Evolutionary conservation across 2,329 filamentous ascomycete species (phyloP).

Genomic region (Paecilomyces fulvus): DNA sequence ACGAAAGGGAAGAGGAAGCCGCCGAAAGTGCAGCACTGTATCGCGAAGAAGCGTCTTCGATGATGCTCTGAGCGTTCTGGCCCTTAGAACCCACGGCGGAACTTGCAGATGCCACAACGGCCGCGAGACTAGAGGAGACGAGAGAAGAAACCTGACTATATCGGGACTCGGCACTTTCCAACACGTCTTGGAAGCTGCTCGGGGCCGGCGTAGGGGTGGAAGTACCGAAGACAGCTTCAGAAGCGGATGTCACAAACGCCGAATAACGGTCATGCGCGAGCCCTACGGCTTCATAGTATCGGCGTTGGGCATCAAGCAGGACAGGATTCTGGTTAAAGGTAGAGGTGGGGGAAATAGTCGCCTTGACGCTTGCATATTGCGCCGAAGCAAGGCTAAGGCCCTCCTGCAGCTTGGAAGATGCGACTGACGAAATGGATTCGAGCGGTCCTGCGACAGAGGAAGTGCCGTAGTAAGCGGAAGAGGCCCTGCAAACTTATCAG

Average conservation of each 20-base stretch:
- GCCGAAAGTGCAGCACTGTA: constrained; percentile 37
- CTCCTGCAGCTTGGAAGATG: constrained; percentile 60
- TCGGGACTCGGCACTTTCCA: constrained; percentile 27
- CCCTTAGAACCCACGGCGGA: constrained; percentile 25
- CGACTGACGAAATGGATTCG: constrained; percentile 56
- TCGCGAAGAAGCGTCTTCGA: constrained; percentile 36
- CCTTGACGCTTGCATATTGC: constrained; percentile 61
- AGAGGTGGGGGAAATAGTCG: constrained; percentile 55
- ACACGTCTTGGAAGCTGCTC: constrained; percentile 22
- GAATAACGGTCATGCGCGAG: constrained; percentile 71
- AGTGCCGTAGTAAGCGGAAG: constrained; percentile 45
- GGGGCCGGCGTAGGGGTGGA: constrained; percentile 39
- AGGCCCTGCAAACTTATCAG: constrained; percentile 34
- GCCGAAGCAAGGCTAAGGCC: constrained; percentile 63
- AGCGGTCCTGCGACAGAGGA: constrained; percentile 48
- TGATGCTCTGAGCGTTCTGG: constrained; percentile 28
- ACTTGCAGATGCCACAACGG: constrained; percentile 32
- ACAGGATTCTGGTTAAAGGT: constrained; percentile 47
- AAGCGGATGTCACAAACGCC: constrained; percentile 64
- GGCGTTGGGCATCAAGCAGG: constrained; percentile 53
- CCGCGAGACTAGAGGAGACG: constrained; percentile 34
- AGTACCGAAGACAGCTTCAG: constrained; percentile 58
- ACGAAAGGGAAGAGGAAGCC: constrained; percentile 34
- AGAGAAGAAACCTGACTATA: constrained; percentile 28
- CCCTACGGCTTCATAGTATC: constrained; percentile 72